Base-by-base conservation (phyloP, 805 yeast genomes). In the Lipomyces orientalis region DNA sequence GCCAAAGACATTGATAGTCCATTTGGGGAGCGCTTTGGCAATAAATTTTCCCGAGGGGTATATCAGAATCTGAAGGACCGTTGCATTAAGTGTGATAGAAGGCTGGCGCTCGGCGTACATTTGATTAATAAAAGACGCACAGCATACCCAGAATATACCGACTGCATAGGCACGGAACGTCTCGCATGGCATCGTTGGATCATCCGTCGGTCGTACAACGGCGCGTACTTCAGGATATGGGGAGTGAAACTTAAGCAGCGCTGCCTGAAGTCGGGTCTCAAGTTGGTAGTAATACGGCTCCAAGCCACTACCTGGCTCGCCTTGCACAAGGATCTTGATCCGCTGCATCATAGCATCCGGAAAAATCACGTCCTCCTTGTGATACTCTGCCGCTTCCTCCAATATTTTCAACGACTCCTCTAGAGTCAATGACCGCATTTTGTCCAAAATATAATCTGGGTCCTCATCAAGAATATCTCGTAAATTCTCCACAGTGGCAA, bases 191-290 rank as follows among this genome's bases (percentile, higher is more conserved):
- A 81, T 75, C 4, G 67, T 59, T 0, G 83, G 83, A 66, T 86
- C 87, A 72, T 86, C 88, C 1, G 68, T 64, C 7, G 64, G 62
- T 10, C 31, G 43, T 8, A 83, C 81, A 29, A 88, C 84, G 34
- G 90, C 85, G 76, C 91, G 82, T 25, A 88, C 90, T 76, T 88
- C 91, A 0, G 89, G 86, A 74, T 87, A 88, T 9, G 90, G 90
- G 25, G 87, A 84, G 71, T 81, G 62, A 54, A 63, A 81, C 76
- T 68, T 60, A 52, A 80, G 80, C 31, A 74, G 67, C 31, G 80
- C 76, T 19, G 81, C 82, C 55, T 73, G 71, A 19, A 73, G 39
- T 54, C 73, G 69, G 43, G 67, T 57, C n/a, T 74, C 73, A 25
- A 65, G 60, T 8, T 60, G 67, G 72, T 84, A 61, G 34, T 25